Base-by-base conservation (phyloP, 139 green algal genomes). In the Nannochloris sp. region DNA sequence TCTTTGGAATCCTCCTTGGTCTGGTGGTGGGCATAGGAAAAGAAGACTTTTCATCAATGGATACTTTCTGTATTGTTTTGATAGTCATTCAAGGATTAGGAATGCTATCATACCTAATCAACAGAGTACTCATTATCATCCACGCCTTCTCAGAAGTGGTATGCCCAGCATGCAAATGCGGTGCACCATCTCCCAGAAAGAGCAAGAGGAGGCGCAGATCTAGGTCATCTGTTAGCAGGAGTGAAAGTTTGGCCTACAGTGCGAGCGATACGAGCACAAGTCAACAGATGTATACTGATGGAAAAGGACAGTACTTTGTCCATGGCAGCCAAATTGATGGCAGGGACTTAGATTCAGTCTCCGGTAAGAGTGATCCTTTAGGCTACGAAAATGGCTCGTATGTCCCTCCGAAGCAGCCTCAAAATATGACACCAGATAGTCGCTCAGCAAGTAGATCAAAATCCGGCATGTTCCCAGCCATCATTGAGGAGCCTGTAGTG, bases 91-190 rank as follows among this genome's bases (percentile, higher is more conserved):
- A 66, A 24, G 36, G 34, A 14, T 15, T 66, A 10, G 60, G 31
- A 11, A 48, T 55, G 14, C 18, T 53, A 8, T 66, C 36, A 18
- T 66, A 66, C n/a, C 24, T 66, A 15, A 66, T 66, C 14, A 66
- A 66, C 43, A 36, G 60, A 7, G 18, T 66, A 12, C 36, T 66
- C n/a, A 66, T 66, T 44, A 54, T 66, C 34, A 23, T 66, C 23
- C 60, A 66, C 24, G 60, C 60, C n/a, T 66, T 66, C n/a, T 25
- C 31, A 19, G 60, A 66, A 57, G 60, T 66, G 6, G 60, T 66
- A 14, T 58, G 44, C 34, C 36, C 60, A 49, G 60, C 36, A n/a
- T 66, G 60, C 36, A 44, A 15, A 14, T 66, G 36, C 5, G 23
- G 16, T 21, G 12, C 57, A 29, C 57, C 57, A 31, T 64, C 57